phyloP scores from a whole-genome alignment of 2,329 filamentous ascomycete genomes.

The Fusarium transvaalense region DNA sequence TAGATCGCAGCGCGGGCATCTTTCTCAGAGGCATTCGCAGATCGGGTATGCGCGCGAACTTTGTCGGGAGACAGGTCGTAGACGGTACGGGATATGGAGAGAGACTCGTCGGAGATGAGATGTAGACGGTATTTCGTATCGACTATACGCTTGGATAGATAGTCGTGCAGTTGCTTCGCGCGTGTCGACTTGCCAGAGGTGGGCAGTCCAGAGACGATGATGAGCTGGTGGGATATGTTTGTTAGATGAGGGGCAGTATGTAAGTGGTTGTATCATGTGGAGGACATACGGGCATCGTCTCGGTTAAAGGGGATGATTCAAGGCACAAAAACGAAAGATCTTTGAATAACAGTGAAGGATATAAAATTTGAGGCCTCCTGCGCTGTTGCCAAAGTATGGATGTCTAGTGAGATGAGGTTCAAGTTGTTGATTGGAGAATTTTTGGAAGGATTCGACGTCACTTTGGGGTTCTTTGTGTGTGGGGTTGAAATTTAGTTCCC shows the following conservation, averaged over 20 bases:
- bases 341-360: not conserved
- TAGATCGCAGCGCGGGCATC: constrained; percentile 82
- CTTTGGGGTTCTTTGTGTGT: constrained; percentile 21
- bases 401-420: constrained; percentile 11
- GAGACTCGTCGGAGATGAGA: constrained; percentile 78
- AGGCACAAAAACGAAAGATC: not conserved
- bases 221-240: constrained; percentile 61
- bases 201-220: constrained; percentile 75
- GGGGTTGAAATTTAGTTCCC: constrained; percentile 6
- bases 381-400: not conserved
- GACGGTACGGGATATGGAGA: constrained; percentile 76
- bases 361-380: constrained; percentile 1
- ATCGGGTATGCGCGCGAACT: constrained; percentile 71
- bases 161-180: constrained; percentile 73
- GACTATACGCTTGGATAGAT: constrained; percentile 70
- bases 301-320: not conserved
- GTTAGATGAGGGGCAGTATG: constrained; percentile 26
- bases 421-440: constrained; percentile 28
- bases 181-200: constrained; percentile 77
- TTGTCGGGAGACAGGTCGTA: constrained; percentile 72
- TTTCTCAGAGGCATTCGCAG: constrained; percentile 82
- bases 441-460: constrained; percentile 33
- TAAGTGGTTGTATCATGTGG: not conserved
- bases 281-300: constrained; percentile 45
- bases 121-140: constrained; percentile 72